phyloP scores from a whole-genome alignment of 371 early-diverging fungal genomes.

The Mucor piriformis region DNA sequence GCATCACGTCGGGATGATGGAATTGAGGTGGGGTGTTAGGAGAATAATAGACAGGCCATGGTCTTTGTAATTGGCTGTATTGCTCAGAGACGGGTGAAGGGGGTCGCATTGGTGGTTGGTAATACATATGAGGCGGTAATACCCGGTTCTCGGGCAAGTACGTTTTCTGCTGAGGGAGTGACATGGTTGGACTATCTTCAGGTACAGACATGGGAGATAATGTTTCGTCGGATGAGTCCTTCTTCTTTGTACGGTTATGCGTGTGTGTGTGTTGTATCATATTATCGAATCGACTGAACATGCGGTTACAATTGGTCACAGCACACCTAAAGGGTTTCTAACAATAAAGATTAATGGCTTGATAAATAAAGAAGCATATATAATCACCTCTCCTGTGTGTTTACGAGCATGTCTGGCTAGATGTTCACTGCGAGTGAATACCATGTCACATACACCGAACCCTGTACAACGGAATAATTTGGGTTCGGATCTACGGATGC shows the following conservation, averaged over 20 bases:
- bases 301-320: slow-evolving; percentile 45
- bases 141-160: neutral
- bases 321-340: slow-evolving; percentile 55
- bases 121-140: neutral
- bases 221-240: slow-evolving; percentile 1
- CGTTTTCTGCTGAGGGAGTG: slow-evolving; percentile 2
- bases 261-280: slow-evolving; percentile 62
- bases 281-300: slow-evolving; percentile 57
- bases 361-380: neutral
- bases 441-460: slow-evolving; percentile 56
- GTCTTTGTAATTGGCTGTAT: slow-evolving; percentile 2
- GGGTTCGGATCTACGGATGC: slow-evolving; percentile 25
- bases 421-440: slow-evolving; percentile 57
- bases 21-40: neutral
- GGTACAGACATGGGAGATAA: slow-evolving; percentile 2
- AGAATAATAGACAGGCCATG: neutral
- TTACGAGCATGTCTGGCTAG: slow-evolving; percentile 58
- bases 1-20: neutral
- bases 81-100: slow-evolving; percentile 13
- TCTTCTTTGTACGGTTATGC: slow-evolving; percentile 30
- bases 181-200: slow-evolving; percentile 2
- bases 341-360: no score
- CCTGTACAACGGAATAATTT: slow-evolving; percentile 56
- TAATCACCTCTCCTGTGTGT: slow-evolving; percentile 61
- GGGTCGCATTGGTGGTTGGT: neutral